Evolutionary conservation across 2,329 filamentous ascomycete genomes (phyloP).

Genomic region (Cadophora sp.): DNA sequence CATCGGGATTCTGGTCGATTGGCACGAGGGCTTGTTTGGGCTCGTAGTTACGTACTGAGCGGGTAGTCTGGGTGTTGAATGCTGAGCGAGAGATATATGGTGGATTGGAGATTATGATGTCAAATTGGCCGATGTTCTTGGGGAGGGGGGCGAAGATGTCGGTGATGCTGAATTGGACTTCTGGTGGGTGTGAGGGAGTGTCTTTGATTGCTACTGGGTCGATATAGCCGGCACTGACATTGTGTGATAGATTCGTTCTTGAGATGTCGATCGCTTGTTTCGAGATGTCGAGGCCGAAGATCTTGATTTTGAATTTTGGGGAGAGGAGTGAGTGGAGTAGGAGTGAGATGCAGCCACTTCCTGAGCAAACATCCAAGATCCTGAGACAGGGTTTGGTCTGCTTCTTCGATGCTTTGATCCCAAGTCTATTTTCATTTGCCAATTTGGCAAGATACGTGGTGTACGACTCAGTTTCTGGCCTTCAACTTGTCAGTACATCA

Average conservation of each 20-base stretch:
- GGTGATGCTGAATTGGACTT: constrained; percentile 11
- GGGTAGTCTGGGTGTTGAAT: constrained; percentile 67
- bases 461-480: constrained; percentile 75
- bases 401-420: background rate
- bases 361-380: constrained; percentile 87
- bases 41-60: constrained; percentile 83
- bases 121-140: constrained; percentile 20
- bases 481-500: constrained; percentile 36
- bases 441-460: constrained; percentile 57
- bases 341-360: constrained; percentile 88
- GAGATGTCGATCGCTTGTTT: constrained; percentile 69
- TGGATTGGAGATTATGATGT: constrained; percentile 83
- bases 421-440: background rate
- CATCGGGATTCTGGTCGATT: constrained; percentile 32
- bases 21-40: constrained; percentile 79
- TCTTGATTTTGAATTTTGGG: constrained; percentile 51
- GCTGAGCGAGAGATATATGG: constrained; percentile 79
- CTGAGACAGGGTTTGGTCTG: constrained; percentile 49
- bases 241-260: constrained; percentile 64
- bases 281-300: constrained; percentile 80
- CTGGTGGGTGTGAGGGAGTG: background rate
- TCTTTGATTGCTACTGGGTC: background rate
- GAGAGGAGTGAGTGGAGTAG: constrained; percentile 59
- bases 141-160: constrained; percentile 47
- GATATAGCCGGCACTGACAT: constrained; percentile 47